Evolutionary conservation across 768 basidiomycete species (phyloP).

Genomic region (Candolleomyces eurysporus): DNA sequence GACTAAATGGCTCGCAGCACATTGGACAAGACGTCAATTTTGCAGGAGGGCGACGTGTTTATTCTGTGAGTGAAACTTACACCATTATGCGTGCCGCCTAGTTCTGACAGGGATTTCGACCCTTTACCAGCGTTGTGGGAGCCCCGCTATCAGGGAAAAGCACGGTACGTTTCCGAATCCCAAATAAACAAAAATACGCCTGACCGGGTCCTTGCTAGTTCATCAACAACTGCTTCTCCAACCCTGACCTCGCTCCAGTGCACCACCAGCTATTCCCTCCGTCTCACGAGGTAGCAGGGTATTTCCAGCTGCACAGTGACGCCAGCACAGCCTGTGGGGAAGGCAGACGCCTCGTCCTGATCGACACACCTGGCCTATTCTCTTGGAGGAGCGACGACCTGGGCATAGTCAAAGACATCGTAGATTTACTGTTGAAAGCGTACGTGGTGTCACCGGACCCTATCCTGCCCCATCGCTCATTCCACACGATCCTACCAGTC

Average conservation of each 20-base stretch:
- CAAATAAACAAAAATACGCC: background rate
- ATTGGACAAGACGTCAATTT: too few relatives aligned
- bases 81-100: background rate
- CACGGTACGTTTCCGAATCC: background rate
- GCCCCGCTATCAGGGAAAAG: slow-evolving; percentile 5
- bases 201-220: background rate
- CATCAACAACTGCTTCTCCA: slow-evolving; percentile 6
- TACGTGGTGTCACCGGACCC: background rate
- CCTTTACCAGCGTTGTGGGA: slow-evolving; percentile 2
- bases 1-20: too few relatives aligned
- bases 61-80: background rate
- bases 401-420: slow-evolving; percentile 1
- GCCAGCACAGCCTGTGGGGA: too few relatives aligned
- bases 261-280: background rate
- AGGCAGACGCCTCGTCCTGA: background rate
- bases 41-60: background rate
- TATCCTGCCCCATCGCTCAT: too few relatives aligned
- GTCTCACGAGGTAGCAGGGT: background rate
- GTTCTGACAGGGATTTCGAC: too few relatives aligned
- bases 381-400: slow-evolving; percentile 1
- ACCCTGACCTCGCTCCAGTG: background rate
- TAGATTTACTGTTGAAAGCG: background rate
- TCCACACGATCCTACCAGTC: too few relatives aligned
- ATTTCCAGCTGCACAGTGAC: background rate
- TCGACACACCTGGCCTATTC: slow-evolving; percentile 9